These are phyloP conservation scores for Ceratobasidium sp. DNA, from an alignment of 1,284 basidiomycete genomes.

Conservation along the genomic window DNA sequence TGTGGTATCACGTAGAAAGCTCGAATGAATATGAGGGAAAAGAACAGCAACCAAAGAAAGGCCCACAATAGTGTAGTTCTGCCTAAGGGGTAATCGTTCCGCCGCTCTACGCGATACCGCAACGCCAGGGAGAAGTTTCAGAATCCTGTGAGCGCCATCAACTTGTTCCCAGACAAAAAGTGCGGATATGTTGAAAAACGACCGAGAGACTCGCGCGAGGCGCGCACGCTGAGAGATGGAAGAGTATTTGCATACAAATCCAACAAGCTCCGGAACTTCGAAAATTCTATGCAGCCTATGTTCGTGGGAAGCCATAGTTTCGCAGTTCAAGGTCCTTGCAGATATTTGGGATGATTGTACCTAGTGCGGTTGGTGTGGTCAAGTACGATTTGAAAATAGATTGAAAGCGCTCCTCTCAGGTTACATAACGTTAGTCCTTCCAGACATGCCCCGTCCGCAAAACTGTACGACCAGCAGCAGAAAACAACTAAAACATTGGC, in stretches of 20 bases:
- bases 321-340: too few species aligned
- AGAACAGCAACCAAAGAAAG: not conserved
- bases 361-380: too few species aligned
- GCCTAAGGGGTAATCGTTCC: not conserved
- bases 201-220: not conserved
- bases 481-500: too few species aligned
- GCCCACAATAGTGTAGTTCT: not conserved
- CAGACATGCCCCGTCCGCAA: too few species aligned
- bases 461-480: too few species aligned
- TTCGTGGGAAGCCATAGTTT: too few species aligned
- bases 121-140: not conserved
- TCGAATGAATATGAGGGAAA: not conserved
- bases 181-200: not conserved
- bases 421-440: too few species aligned
- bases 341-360: too few species aligned
- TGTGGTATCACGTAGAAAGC: not conserved
- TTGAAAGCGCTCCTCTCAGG: too few species aligned
- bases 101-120: too few species aligned
- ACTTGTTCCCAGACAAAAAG: conserved; percentile 2
- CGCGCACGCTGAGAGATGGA: not conserved
- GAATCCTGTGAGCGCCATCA: not conserved
- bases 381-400: too few species aligned
- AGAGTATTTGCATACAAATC: not conserved
- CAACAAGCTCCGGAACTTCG: not conserved
- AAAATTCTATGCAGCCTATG: conserved; percentile 6